Percentiles rank a stretch among this genome's conserved stretches.
These are phyloP conservation scores for Curvularia lunata DNA, from an alignment of 2,329 filamentous ascomycete species.

Conservation along the genomic window DNA sequence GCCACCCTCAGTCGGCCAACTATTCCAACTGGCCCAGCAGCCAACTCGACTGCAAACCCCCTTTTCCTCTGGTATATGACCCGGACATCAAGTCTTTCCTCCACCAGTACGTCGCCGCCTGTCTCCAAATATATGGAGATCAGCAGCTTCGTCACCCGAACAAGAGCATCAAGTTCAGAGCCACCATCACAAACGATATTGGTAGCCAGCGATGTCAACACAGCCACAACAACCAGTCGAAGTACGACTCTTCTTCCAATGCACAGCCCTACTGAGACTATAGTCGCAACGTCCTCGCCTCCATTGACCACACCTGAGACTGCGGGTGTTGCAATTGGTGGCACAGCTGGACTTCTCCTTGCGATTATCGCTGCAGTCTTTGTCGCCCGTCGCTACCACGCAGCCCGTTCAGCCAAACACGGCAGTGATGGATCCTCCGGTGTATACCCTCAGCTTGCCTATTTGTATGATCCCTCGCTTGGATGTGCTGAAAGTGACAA, in stretches of 20 bases:
- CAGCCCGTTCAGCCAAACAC: conserved; percentile 28
- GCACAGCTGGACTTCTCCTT: conserved; percentile 42
- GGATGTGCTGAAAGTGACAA: conserved; percentile 8
- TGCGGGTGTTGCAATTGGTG: conserved; percentile 45
- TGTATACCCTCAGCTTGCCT: conserved; percentile 43
- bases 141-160: conserved; percentile 2
- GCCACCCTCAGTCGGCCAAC: neutral
- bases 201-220: neutral
- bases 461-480: conserved; percentile 43
- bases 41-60: neutral
- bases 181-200: neutral
- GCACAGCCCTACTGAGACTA: conserved; percentile 19
- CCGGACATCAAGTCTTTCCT: neutral
- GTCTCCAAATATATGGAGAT: neutral
- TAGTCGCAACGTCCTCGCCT: conserved; percentile 19
- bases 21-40: neutral
- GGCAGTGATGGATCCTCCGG: conserved; percentile 24
- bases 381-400: conserved; percentile 41
- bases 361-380: conserved; percentile 43
- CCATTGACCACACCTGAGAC: conserved; percentile 41
- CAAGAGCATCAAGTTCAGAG: neutral
- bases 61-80: neutral
- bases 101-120: neutral
- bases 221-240: neutral
- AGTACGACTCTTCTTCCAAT: conserved; percentile 16